phyloP scores from a whole-genome alignment of 1,284 basidiomycete species.

The Lignosus rhinocerotis region DNA sequence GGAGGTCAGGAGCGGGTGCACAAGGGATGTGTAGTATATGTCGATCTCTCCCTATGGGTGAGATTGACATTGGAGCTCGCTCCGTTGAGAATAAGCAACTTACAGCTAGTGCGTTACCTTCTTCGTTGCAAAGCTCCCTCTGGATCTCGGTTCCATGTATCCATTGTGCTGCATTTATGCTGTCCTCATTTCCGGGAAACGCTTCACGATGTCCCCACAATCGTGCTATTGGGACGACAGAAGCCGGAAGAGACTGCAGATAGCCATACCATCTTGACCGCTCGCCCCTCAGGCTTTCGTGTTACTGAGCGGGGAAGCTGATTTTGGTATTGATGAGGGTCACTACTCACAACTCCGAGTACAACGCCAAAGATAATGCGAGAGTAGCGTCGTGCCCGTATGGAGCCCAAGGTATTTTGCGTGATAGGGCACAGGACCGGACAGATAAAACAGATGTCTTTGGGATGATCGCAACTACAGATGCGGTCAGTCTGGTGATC shows the following conservation, averaged over 20 bases:
- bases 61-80: not conserved
- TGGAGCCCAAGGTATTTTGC: not conserved
- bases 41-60: conserved; percentile 41
- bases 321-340: not conserved
- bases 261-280: conserved; percentile 58
- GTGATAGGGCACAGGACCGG: not conserved
- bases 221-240: conserved; percentile 56
- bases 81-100: not conserved
- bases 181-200: conserved; percentile 23
- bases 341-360: not conserved
- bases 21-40: conserved; percentile 47
- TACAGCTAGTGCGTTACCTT: conserved; percentile 22
- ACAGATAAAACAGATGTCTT: not conserved
- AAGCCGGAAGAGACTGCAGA: conserved; percentile 60
- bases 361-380: not conserved
- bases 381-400: not conserved
- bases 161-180: conserved; percentile 36
- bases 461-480: not conserved
- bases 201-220: conserved; percentile 53
- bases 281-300: not conserved
- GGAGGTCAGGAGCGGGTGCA: conserved; percentile 31
- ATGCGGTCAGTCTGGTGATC: not conserved
- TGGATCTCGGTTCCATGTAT: conserved; percentile 30
- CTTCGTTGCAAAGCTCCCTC: conserved; percentile 23
- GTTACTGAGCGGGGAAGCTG: not conserved